A percentile compares a stretch with the other conserved stretches of the same genome.
Conservation (phyloP, 495 filamentous ascomycete genomes). For the Penicillium chermesinum region DNA sequence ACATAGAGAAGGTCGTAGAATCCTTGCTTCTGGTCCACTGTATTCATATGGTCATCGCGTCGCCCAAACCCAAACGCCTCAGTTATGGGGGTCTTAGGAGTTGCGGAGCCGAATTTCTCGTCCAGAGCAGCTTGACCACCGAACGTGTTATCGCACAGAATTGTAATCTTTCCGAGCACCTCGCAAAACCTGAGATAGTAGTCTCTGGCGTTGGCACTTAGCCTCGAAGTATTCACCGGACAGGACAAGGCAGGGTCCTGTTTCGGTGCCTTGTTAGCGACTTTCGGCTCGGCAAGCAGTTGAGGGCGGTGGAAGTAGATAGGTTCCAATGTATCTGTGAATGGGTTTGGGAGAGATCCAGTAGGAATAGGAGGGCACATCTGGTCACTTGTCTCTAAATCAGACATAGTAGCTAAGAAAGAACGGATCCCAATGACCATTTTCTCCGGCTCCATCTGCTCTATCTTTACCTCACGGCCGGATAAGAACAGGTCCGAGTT, state of each 20-base stretch:
- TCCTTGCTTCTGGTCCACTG: conserved; percentile 81
- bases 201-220: conserved; percentile 71
- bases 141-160: conserved; percentile 93
- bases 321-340: conserved; percentile 33
- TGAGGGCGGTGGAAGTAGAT: conserved; percentile 36
- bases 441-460: conserved; percentile 91
- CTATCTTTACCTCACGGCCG: conserved; percentile 76
- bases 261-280: conserved; percentile 32
- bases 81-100: conserved; percentile 88
- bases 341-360: conserved; percentile 42
- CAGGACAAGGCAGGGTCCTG: conserved; percentile 39
- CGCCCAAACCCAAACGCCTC: conserved; percentile 88
- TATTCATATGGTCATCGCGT: conserved; percentile 69
- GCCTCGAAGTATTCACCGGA: conserved; percentile 67
- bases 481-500: conserved; percentile 79
- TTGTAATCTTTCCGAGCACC: conserved; percentile 89
- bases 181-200: conserved; percentile 90
- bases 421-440: conserved; percentile 93
- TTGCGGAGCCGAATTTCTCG: conserved; percentile 82
- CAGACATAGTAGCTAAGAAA: conserved; percentile 86
- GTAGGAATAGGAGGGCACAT: conserved; percentile 77
- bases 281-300: conserved; percentile 34
- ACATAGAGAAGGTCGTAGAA: conserved; percentile 96
- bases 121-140: conserved; percentile 93
- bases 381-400: conserved; percentile 81